Conservation (phyloP, 23 red algal genomes). For the Gracilaria domingensis region DNA sequence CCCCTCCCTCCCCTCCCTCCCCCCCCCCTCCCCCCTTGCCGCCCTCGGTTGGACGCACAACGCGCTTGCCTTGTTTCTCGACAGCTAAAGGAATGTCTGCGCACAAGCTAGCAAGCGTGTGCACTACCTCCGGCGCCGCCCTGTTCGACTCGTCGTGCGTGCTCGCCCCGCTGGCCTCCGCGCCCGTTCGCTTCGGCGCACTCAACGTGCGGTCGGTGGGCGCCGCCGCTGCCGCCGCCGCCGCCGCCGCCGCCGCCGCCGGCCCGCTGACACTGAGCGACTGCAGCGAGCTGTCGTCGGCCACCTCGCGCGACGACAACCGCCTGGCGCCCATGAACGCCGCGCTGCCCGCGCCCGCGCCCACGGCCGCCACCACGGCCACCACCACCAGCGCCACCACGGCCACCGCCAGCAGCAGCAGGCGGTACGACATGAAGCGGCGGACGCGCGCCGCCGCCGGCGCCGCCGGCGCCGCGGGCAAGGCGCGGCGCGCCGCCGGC, state of each 20-base stretch:
- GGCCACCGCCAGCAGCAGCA: neutral
- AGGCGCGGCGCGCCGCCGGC: neutral
- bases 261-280: conserved; percentile 21
- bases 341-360: no score
- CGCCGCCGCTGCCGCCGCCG: no score
- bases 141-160: neutral
- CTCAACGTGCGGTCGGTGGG: neutral
- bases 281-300: conserved; percentile 38
- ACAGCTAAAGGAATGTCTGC: no score
- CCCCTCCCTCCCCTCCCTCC: neutral
- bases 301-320: conserved; percentile 31
- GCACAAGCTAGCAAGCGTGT: neutral
- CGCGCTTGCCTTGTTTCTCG: no score
- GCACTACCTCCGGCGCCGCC: neutral
- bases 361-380: no score
- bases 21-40: neutral
- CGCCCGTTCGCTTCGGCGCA: neutral
- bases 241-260: no score
- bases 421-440: neutral
- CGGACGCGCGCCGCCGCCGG: neutral
- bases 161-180: neutral
- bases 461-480: neutral
- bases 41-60: neutral
- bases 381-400: no score
- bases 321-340: neutral